Base-by-base conservation (phyloP, 305 asterid genomes). In the Nicotiana rustica region DNA sequence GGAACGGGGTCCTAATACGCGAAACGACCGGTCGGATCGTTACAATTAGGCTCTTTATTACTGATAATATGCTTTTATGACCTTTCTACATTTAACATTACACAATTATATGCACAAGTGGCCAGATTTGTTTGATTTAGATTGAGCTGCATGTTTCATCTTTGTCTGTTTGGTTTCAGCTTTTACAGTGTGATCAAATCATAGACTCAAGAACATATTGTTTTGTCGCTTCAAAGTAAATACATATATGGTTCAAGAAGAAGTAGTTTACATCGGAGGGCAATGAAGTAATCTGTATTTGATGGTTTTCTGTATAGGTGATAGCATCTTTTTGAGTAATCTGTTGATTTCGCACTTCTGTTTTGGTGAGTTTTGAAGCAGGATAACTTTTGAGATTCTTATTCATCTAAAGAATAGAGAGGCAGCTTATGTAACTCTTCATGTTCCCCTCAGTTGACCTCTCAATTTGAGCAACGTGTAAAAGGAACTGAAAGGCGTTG, bases 331-430 rank as follows among this genome's bases (percentile, higher is more conserved):
- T 56, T 73, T 73, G 61, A 13, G 62, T 73, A 21, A 49, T 21
- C 41, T 21, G 19, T 47, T 47, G 33, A 73, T 13, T 41, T 73
- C 21, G 21, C 14, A 19, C 62, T 21, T 21, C 49, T 73, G 13
- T 73, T 73, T 47, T 73, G 61, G 62, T 6, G 62, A 36, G 38
- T 73, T 5, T 13, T 73, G 79, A 21, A 47, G 78, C 38, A 47
- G 19, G 79, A 73, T 73, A 47, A 13, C 10, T 47, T 71, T 47
- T 73, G 79, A 73, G 79, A 19, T 13, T 44, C 19, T 71, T n/a
- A 21, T 47, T 71, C 41, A 71, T 71, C 38, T 18, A 71, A 71
- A 73, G 49, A 21, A 47, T 19, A 18, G 29, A 5, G 21, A 47
- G 41, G 38, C 19, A 21, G 18, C 60, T 70, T 35, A 73, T 47